phyloP scores from a whole-genome alignment of 225 moss, liverwort and hornwort genomes.

The Bryum argenteum region DNA sequence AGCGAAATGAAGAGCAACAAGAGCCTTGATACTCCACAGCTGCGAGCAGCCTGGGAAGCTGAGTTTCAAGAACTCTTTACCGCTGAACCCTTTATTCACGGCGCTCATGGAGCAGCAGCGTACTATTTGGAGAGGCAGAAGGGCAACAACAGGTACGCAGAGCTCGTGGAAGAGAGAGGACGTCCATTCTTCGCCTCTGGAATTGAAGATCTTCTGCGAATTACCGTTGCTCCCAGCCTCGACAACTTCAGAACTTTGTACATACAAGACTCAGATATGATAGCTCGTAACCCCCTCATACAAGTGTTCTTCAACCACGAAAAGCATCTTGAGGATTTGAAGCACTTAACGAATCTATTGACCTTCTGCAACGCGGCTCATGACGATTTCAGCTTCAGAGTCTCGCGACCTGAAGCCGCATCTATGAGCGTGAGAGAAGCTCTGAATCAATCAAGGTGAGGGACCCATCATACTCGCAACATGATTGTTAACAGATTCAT shows the following conservation, averaged over 20 bases:
- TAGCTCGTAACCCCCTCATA: constrained; percentile 41
- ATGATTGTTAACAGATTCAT: constrained; percentile 1
- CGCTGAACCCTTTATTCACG: constrained; percentile 31
- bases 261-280: constrained; percentile 45
- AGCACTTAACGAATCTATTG: constrained; percentile 44
- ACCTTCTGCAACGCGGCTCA: constrained; percentile 46
- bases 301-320: constrained; percentile 48
- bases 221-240: constrained; percentile 39
- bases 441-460: constrained; percentile 44
- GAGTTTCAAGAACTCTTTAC: constrained; percentile 54
- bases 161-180: constrained; percentile 58
- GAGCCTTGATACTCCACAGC: constrained; percentile 20
- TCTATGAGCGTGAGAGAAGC: constrained; percentile 43
- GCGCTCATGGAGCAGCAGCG: constrained; percentile 41
- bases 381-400: constrained; percentile 49
- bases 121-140: constrained; percentile 52
- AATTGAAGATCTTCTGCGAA: constrained; percentile 48
- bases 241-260: constrained; percentile 51
- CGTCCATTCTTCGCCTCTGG: constrained; percentile 30
- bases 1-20: constrained; percentile 32
- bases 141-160: constrained; percentile 51
- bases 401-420: constrained; percentile 51
- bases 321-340: constrained; percentile 46
- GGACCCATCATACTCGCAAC: constrained; percentile 12
- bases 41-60: constrained; percentile 45